Conservation (phyloP, 2,329 filamentous ascomycete genomes). For the Trichoderma atroviride region DNA sequence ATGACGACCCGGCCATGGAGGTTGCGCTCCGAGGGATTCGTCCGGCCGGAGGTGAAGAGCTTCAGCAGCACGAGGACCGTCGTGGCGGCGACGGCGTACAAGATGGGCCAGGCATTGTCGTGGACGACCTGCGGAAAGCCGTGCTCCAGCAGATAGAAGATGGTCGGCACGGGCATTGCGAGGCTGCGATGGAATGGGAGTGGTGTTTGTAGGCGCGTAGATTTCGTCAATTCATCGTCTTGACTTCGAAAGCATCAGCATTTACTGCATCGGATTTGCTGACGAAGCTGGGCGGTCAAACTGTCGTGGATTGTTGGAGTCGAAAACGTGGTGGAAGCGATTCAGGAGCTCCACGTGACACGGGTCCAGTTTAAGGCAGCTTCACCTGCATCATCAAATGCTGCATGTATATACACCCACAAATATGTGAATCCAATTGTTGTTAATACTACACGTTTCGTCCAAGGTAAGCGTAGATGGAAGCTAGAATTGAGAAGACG, state of each 20-base stretch:
- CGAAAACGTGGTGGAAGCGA: conserved; percentile 3
- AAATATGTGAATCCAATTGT: background rate
- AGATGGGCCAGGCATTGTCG: conserved; percentile 47
- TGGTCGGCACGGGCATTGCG: conserved; percentile 57
- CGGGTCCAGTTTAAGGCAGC: conserved; percentile 15
- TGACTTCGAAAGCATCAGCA: background rate
- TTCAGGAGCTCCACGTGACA: conserved; percentile 28
- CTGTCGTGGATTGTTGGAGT: background rate
- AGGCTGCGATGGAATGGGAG: conserved; percentile 1
- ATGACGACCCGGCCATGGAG: conserved; percentile 95
- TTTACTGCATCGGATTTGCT: background rate
- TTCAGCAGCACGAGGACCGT: conserved; percentile 58
- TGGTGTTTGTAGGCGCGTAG: background rate
- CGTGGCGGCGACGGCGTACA: conserved; percentile 44
- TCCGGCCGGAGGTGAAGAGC: conserved; percentile 74
- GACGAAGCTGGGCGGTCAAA: background rate
- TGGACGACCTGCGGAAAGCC: conserved; percentile 55
- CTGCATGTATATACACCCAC: background rate
- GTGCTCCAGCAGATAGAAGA: conserved; percentile 50
- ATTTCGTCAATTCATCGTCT: conserved; percentile 18
- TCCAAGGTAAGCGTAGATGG: background rate
- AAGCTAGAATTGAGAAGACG: background rate
- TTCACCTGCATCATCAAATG: background rate
- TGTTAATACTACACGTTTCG: background rate
- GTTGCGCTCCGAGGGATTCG: conserved; percentile 73